Evolutionary conservation across 1,284 basidiomycete species (phyloP), one percentile per base, ranked within the genome.

Genomic region (Melampsora americana): DNA sequence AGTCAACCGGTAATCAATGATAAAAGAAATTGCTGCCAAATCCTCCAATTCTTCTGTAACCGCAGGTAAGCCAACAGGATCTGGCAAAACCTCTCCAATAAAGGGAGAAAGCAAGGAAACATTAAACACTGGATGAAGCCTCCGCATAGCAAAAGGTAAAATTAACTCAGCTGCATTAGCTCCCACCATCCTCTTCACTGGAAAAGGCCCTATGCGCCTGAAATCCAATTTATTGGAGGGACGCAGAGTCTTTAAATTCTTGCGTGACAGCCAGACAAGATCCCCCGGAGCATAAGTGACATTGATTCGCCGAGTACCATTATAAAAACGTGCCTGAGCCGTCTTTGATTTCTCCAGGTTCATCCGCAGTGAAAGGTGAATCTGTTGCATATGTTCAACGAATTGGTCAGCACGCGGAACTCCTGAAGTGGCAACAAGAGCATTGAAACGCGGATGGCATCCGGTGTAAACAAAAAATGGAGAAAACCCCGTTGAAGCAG

Each of bases 401-500:
- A 35, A 35, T 5, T 35, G 35, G 9, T 35, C 35, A 35, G 35
- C 35, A 5, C 35, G 35, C 35, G 35, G 35, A 35, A 35, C 35
- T 35, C 35, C 35, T 35, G 69, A 64, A 62, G 39, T n/a, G 18
- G 16, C 11, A 1, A 35, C 26, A 12, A 72, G 11, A 20, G 44
- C 5, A 20, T 67, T 76, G 28, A 82, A 70, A 9, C 69, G 79
- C 12, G 84, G 84, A 61, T 83, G 78, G 62, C 80, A 85, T 14
- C 82, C 84, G 18, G 81, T 78, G 68, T 84, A 83, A 39, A 84
- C 83, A 48, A 80, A 84, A 81, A 86, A 86, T 0, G 86, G 86
- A 0, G 85, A 81, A 16, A 67, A 69, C 20, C 71, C 30, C 32
- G 81, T 84, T 0, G 82, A 78, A 0, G 78, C 18, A 30, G 83